Evolutionary conservation across 345 rosid genomes (phyloP), one percentile per base, ranked within the genome.

Genomic region (Toxicodendron radicans): DNA sequence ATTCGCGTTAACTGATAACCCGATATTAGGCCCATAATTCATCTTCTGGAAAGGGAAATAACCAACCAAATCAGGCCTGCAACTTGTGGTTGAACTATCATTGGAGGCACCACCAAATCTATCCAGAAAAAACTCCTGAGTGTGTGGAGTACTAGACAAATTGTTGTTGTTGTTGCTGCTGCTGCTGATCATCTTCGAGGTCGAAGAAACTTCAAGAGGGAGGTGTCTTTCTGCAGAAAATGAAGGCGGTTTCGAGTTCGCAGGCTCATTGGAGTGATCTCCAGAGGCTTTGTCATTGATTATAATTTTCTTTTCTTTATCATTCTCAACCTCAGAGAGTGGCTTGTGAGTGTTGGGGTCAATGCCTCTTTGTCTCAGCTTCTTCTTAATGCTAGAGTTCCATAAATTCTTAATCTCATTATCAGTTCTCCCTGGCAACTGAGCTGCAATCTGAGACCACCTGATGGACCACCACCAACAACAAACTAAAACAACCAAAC

Each of bases 381-480:
- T 89, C 91, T 87, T 89, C 79, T 87, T 87, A 48, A 89, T 85
- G 58, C 87, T 65, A 51, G 93, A 87, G 78, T 89, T 89, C 93
- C 93, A 89, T 35, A 85, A 76, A 77, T 89, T 89, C 80, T 89
- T 89, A 45, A 89, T 87, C 81, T 89, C 91, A 62, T 89, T 87
- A 62, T 89, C 90, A 0, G 93, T 89, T 76, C 91, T 78, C 64
- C 93, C 93, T 0, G 89, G 91, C 27, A 89, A 78, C 69, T 84
- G 80, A 2, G 88, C 71, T 27, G 93, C 93, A 80, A 89, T 89
- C 82, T 87, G 88, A 52, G 91, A 89, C 92, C 92, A 88, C 75
- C 92, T 88, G 82, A 72, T 10, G 76, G 38, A 52, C 14, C 33
- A 30, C 16, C 51, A 81, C 5, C 13, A 32, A 43, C 43, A 38